Percentiles rank a stretch among this genome's conserved stretches.
These are phyloP conservation scores for Biscutella auriculata DNA, from an alignment of 441 rosid genomes.

Conservation along the genomic window DNA sequence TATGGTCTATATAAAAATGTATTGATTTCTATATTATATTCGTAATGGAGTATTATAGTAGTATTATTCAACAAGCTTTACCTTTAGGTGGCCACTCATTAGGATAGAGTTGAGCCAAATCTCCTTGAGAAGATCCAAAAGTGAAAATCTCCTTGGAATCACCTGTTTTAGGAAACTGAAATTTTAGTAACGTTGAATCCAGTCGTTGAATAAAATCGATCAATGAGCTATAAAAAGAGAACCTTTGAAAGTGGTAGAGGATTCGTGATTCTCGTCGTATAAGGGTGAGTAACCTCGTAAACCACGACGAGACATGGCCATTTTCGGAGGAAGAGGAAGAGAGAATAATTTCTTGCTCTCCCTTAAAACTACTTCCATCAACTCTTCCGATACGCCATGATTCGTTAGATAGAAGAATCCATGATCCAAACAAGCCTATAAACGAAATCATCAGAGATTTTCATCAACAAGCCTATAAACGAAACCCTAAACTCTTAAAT, in stretches of 20 bases:
- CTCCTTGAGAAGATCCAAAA: constrained; percentile 42
- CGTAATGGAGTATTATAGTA: background rate
- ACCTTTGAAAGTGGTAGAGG: constrained; percentile 36
- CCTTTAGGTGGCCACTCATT: constrained; percentile 72
- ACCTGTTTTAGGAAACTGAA: constrained; percentile 23
- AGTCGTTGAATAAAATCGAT: too few relatives aligned
- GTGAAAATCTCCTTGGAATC: constrained; percentile 63
- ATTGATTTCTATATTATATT: background rate
- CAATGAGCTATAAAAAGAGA: too few relatives aligned
- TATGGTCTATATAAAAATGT: background rate
- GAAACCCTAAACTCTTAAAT: too few relatives aligned
- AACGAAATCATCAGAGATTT: background rate
- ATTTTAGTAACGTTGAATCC: too few relatives aligned
- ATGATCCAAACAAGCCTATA: constrained; percentile 62
- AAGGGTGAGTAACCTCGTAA: constrained; percentile 54
- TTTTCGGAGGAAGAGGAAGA: constrained; percentile 48
- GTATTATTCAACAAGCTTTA: background rate
- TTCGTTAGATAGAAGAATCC: constrained; percentile 84
- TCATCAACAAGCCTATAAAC: background rate
- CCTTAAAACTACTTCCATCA: constrained; percentile 26
- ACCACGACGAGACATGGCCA: constrained; percentile 28
- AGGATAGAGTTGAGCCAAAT: constrained; percentile 15
- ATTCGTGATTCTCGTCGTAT: constrained; percentile 40
- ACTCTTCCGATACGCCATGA: constrained; percentile 52
- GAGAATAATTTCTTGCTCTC: constrained; percentile 57